Percentiles rank a stretch among this genome's conserved stretches.
Conservation (phyloP, 495 filamentous ascomycete species). For the Penicillium turbatum region DNA sequence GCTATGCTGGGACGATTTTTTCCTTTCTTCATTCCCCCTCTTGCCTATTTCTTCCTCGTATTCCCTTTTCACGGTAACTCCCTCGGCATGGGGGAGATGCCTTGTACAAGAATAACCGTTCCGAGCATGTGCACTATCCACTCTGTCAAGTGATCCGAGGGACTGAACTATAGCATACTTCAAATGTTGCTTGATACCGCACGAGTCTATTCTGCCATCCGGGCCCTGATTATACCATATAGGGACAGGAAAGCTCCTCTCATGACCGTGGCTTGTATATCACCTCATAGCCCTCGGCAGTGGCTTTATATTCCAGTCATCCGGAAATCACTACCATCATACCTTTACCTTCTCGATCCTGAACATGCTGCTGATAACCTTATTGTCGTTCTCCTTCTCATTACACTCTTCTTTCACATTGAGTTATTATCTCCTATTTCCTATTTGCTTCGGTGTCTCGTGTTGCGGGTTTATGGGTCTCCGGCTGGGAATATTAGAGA, state of each 20-base stretch:
- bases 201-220: not conserved
- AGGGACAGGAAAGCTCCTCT: not conserved
- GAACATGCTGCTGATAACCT: constrained; percentile 2
- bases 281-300: not conserved
- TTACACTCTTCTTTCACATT: not conserved
- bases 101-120: constrained; percentile 3
- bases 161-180: not conserved
- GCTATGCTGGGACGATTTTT: constrained; percentile 36
- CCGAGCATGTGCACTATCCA: constrained; percentile 1
- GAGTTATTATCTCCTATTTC: not conserved
- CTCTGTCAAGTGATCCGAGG: not conserved
- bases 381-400: not conserved
- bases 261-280: not conserved
- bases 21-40: constrained; percentile 13
- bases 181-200: not conserved
- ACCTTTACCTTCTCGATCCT: not conserved
- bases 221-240: not conserved
- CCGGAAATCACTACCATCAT: not conserved
- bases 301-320: not conserved
- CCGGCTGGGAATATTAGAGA: constrained; percentile 33
- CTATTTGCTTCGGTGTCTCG: constrained; percentile 21
- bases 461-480: constrained; percentile 27
- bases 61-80: not conserved
- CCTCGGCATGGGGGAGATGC: not conserved
- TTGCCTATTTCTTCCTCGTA: constrained; percentile 7